A percentile compares a stretch with the other conserved stretches of the same genome.
Conservation (phyloP, 148 eudicot genomes). For the Vaccinium macrocarpon region DNA sequence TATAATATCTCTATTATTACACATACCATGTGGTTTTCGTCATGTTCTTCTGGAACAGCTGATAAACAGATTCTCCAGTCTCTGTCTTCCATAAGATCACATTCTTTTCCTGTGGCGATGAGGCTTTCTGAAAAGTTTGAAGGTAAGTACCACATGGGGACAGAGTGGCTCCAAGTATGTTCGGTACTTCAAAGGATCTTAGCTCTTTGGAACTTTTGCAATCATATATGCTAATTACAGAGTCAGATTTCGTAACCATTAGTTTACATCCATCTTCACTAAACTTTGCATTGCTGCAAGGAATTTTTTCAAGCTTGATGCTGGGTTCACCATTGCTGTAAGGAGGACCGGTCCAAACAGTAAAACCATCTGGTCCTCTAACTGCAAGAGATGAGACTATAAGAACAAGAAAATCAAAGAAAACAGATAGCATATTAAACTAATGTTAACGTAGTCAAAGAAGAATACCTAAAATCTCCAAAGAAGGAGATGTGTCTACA, state of each 20-base stretch:
- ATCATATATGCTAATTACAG: constrained; percentile 55
- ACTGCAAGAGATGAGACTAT: constrained; percentile 32
- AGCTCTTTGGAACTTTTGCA: constrained; percentile 58
- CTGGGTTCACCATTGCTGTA: constrained; percentile 62
- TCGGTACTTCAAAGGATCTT: constrained; percentile 55
- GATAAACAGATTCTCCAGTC: constrained; percentile 63
- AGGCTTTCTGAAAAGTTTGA: constrained; percentile 82
- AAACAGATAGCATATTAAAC: not conserved
- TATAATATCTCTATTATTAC: not conserved
- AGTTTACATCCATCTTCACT: constrained; percentile 83
- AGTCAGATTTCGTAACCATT: constrained; percentile 64
- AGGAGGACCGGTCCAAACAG: constrained; percentile 83
- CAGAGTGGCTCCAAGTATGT: constrained; percentile 55
- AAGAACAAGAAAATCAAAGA: constrained; percentile 15
- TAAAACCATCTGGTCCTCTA: constrained; percentile 68
- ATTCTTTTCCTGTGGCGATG: constrained; percentile 75
- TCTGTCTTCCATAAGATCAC: constrained; percentile 67
- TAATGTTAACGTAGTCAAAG: not conserved
- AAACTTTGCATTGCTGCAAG: constrained; percentile 65
- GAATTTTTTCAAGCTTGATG: constrained; percentile 51
- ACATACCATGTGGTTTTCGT: constrained; percentile 76
- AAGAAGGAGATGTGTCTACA: constrained; percentile 36
- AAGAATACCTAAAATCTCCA: constrained; percentile 56
- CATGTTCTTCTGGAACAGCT: constrained; percentile 69
- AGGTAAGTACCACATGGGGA: constrained; percentile 85